These are phyloP conservation scores for Clonostachys rhizophaga DNA, from an alignment of 2,329 filamentous ascomycete species.

Conservation along the genomic window DNA sequence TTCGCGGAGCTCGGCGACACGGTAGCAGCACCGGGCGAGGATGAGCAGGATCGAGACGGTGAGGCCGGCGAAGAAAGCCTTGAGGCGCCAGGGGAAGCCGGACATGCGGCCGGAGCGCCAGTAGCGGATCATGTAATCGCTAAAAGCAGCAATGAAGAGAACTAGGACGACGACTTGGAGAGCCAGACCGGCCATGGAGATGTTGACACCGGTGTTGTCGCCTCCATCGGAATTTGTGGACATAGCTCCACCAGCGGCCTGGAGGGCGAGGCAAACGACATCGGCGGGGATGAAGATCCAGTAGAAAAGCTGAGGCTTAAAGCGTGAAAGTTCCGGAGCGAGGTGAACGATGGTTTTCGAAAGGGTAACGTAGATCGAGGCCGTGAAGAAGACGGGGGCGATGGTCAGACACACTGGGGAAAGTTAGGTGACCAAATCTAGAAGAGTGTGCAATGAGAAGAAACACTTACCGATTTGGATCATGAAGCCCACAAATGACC, in stretches of 20 bases:
- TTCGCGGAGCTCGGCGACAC: conserved; percentile 52
- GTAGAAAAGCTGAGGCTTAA: conserved; percentile 34
- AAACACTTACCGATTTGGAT: conserved; percentile 51
- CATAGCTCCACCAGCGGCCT: conserved; percentile 44
- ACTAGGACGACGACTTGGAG: conserved; percentile 42
- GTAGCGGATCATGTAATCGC: conserved; percentile 27
- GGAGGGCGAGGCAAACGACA: conserved; percentile 41
- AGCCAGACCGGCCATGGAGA: conserved; percentile 42
- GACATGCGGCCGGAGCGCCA: conserved; percentile 9
- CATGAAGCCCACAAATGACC: conserved; percentile 51
- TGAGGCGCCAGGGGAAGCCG: conserved; percentile 26
- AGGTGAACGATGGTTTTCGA: conserved; percentile 14
- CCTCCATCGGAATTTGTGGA: conserved; percentile 27
- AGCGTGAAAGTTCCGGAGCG: conserved; percentile 22
- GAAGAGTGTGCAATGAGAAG: conserved; percentile 1
- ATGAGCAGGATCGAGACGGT: conserved; percentile 48
- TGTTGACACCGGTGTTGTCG: conserved; percentile 34
- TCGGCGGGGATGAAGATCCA: conserved; percentile 50
- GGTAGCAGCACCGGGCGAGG: conserved; percentile 51
- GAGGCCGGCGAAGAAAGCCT: conserved; percentile 41
- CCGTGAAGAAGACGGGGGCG: conserved; percentile 29
- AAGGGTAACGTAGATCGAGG: conserved; percentile 19
- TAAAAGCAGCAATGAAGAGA: conserved; percentile 33
- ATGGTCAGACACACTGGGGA: conserved; percentile 43
- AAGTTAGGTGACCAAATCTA: conserved; percentile 39